These are phyloP conservation scores for Penicillium frequentans DNA, from an alignment of 2,329 filamentous ascomycete species.

Conservation along the genomic window DNA sequence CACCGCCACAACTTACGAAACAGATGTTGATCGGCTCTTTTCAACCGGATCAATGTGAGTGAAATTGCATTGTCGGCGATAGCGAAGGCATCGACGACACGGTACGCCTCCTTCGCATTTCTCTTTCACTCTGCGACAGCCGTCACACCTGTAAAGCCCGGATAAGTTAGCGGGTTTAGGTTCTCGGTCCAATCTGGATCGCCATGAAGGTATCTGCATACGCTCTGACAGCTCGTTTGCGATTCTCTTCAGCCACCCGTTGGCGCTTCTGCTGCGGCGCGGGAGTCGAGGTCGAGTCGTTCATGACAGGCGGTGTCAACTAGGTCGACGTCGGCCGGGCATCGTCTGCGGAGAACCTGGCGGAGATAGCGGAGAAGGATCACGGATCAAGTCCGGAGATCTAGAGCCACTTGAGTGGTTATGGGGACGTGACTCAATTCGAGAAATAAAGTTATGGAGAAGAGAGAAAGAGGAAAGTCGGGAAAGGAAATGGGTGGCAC, in stretches of 20 bases:
- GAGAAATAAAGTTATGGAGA: not conserved
- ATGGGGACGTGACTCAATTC: not conserved
- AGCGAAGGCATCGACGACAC: conserved; percentile 54
- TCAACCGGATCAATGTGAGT: conserved; percentile 38
- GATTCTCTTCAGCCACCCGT: conserved; percentile 42
- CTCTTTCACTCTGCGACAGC: conserved; percentile 57
- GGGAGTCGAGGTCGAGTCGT: conserved; percentile 28
- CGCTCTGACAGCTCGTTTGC: conserved; percentile 43
- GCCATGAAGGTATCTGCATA: conserved; percentile 21
- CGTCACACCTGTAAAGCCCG: conserved; percentile 49
- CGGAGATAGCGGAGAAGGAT: conserved; percentile 1
- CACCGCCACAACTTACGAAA: conserved; percentile 28
- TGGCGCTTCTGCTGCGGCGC: conserved; percentile 37
- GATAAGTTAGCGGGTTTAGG: conserved; percentile 11
- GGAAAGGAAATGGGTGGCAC: not conserved
- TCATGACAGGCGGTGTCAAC: conserved; percentile 32
- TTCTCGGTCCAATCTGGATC: not conserved
- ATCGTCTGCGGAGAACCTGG: conserved; percentile 24
- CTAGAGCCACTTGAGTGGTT: not conserved
- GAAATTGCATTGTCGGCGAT: conserved; percentile 54
- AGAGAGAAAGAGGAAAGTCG: not conserved
- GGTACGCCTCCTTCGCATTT: conserved; percentile 59
- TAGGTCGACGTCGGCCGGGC: conserved; percentile 22
- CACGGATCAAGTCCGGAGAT: not conserved
- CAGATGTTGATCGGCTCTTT: conserved; percentile 32